These are phyloP conservation scores for Dillenia suffruticosa DNA, from an alignment of 164 flowering plant species.

Conservation along the genomic window DNA sequence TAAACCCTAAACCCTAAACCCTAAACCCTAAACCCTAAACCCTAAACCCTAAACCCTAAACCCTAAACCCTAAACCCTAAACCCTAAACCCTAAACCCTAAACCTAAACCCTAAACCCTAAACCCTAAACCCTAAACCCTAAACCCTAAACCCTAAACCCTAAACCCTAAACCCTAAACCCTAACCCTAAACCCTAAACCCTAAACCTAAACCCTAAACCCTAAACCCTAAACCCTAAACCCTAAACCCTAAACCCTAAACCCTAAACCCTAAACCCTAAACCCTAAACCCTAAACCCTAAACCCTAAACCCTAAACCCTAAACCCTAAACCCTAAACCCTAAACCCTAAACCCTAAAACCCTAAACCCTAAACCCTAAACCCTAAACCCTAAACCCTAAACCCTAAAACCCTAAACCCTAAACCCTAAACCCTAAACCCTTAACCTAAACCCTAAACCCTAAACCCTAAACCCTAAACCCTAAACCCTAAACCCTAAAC, in stretches of 20 bases:
- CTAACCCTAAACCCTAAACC: neutral
- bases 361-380: neutral
- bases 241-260: too few species aligned
- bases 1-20: conserved; percentile 1
- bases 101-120: neutral
- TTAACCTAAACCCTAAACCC: neutral
- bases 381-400: neutral
- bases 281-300: neutral
- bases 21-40: conserved; percentile 1
- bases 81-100: neutral
- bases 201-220: neutral
- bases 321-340: neutral
- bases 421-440: neutral
- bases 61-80: neutral
- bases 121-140: neutral
- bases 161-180: neutral
- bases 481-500: neutral
- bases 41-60: neutral
- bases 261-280: neutral
- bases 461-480: neutral
- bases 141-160: neutral
- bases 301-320: neutral
- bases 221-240: neutral
- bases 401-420: neutral
- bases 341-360: neutral